Percentiles rank a stretch among this genome's conserved stretches.
Evolutionary conservation across 352 stramenopile species (phyloP).

Genomic region (Aphanomyces cochlioides): DNA sequence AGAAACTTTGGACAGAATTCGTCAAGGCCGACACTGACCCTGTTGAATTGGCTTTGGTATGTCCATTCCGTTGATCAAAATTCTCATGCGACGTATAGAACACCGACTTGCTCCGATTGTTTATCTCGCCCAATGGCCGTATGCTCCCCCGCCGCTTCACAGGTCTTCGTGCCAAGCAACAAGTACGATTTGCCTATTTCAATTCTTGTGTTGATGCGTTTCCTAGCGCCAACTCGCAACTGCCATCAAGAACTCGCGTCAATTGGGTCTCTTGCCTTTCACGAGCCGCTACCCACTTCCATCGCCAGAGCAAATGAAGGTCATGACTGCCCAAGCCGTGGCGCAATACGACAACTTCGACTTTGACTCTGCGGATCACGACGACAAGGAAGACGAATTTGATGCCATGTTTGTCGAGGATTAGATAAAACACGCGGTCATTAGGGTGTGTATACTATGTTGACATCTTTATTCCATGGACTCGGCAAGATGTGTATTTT

Average conservation of each 20-base stretch:
- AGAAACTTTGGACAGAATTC: constrained; percentile 24
- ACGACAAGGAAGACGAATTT: not conserved
- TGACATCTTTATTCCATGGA: not conserved
- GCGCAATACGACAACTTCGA: constrained; percentile 15
- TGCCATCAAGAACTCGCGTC: constrained; percentile 73
- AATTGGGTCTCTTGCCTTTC: constrained; percentile 69
- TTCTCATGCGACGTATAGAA: constrained; percentile 37
- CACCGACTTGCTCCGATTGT: constrained; percentile 71
- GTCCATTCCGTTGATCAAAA: not conserved
- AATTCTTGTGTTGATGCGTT: not conserved
- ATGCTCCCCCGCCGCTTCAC: constrained; percentile 79
- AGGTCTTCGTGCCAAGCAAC: constrained; percentile 76
- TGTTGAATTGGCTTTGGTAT: constrained; percentile 66
- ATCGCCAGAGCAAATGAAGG: constrained; percentile 74
- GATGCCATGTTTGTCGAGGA: constrained; percentile 12
- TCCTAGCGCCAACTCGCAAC: constrained; percentile 62
- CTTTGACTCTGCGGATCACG: constrained; percentile 1
- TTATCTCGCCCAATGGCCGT: constrained; percentile 77
- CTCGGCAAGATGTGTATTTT: too few species aligned
- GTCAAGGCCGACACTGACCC: constrained; percentile 40
- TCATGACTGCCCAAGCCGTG: constrained; percentile 63
- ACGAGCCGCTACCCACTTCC: constrained; percentile 76
- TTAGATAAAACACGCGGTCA: not conserved
- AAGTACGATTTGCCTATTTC: not conserved
- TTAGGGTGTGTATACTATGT: not conserved